Evolutionary conservation across 2,329 filamentous ascomycete species (phyloP).

Genomic region (Hymenoscyphus linearis): DNA sequence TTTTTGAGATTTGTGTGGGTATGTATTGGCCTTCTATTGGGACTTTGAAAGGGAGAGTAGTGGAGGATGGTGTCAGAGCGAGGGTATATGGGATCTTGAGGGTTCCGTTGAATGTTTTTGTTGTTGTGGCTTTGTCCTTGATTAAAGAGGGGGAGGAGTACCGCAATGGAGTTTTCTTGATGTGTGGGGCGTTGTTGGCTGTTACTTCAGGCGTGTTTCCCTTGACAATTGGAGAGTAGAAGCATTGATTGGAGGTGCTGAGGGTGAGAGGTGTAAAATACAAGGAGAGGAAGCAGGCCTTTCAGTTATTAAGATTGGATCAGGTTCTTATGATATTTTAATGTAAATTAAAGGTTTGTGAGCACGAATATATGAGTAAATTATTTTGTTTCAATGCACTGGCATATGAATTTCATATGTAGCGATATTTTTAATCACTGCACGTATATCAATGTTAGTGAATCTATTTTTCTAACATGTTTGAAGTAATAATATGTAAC

Average conservation of each 20-base stretch:
- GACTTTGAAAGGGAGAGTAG: constrained; percentile 47
- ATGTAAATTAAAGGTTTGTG: no score
- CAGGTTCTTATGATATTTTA: no score
- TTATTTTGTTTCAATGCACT: no score
- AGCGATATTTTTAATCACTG: no score
- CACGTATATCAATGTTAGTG: no score
- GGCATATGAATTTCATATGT: no score
- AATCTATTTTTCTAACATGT: no score
- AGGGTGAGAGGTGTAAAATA: not conserved
- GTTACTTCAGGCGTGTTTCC: constrained; percentile 24
- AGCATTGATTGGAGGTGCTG: not conserved
- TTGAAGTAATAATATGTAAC: no score
- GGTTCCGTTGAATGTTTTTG: constrained; percentile 53
- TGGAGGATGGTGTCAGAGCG: constrained; percentile 49
- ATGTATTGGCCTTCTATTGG: constrained; percentile 53
- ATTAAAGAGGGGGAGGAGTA: constrained; percentile 39
- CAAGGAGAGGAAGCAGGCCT: not conserved
- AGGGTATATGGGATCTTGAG: constrained; percentile 53
- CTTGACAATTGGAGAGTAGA: constrained; percentile 20
- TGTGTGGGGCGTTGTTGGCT: constrained; percentile 29
- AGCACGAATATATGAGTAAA: no score
- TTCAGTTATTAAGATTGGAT: not conserved
- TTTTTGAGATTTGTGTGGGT: constrained; percentile 53
- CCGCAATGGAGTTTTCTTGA: constrained; percentile 30
- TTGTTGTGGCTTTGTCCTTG: constrained; percentile 44